Evolutionary conservation across 129 eudicot genomes (phyloP), one percentile per base, ranked within the genome.

Genomic region (Centrapalus pauciflorus): DNA sequence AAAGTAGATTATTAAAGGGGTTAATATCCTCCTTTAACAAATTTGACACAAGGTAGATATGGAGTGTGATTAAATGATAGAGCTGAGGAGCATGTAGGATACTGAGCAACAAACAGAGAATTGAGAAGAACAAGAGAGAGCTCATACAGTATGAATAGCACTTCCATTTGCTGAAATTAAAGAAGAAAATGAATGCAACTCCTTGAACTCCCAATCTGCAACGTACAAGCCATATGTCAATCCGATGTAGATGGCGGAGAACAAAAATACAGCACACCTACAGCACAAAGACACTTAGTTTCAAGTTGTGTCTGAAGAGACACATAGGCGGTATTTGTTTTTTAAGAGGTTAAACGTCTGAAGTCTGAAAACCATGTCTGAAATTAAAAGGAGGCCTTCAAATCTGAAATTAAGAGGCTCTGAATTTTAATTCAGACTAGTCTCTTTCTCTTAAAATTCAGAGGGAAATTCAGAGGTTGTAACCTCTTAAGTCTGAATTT

Each of bases 221-320:
- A 89, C 94, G 77, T 83, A 80, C 64, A 85, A 67, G 63, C 96
- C 90, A 68, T 89, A 89, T 66, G 82, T 68, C 64, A 89, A 55
- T 45, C 87, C 94, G 7, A 80, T 20, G 78, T 89, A 81, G 69
- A 79, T 14, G 23, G 73, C 76, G 40, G 70, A 83, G 73, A 85
- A 58, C 64, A 80, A 61, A 19, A 80, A 43, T 37, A 64, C 77
- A 61, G 74, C 74, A 66, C 79, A 82, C 92, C 96, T 88, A 69
- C 76, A 87, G 41, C 59, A 78, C n/a, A 73, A 64, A 49, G 14
- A 38, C 8, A 43, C 35, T 19, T 32, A 68, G 29, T 52, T 64
- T 52, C 48, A 72, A 30, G 28, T 30, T 16, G 13, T 26, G 26
- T 30, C 21, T 13, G n/a, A n/a, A n/a, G n/a, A n/a, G n/a, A n/a